phyloP scores from a whole-genome alignment of 2,329 filamentous ascomycete genomes.

The Trichothecium sympodiale region DNA sequence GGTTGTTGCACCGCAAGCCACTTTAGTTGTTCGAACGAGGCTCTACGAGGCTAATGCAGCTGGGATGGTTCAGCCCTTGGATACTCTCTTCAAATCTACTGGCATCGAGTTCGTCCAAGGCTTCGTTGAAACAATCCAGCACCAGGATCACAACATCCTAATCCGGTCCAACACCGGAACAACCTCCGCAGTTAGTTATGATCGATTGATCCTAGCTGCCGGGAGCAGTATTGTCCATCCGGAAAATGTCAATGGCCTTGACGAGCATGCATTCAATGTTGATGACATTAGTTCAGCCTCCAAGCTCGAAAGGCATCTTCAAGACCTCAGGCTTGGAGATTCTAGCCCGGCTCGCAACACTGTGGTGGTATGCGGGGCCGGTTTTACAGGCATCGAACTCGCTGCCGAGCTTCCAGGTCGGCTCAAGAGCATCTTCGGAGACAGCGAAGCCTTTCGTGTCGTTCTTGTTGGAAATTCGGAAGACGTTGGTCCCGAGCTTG shows the following conservation, averaged over 20 bases:
- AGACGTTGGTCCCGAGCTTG: constrained; percentile 20
- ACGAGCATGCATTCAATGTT: constrained; percentile 21
- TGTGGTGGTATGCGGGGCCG: constrained; percentile 20
- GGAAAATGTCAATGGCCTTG: constrained; percentile 15
- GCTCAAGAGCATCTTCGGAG: constrained; percentile 10
- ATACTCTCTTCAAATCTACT: constrained; percentile 13
- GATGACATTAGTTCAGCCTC: constrained; percentile 16
- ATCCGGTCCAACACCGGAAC: constrained; percentile 1
- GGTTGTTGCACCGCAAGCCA: constrained; percentile 20
- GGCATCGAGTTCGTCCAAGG: constrained; percentile 16
- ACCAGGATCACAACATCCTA: constrained; percentile 3
- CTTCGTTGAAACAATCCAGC: constrained; percentile 11
- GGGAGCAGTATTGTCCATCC: constrained; percentile 21
- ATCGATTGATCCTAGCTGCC: constrained; percentile 23
- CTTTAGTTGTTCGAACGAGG: constrained; percentile 19
- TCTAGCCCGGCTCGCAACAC: constrained; percentile 17
- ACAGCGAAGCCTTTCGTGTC: constrained; percentile 6
- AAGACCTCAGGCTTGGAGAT: not conserved
- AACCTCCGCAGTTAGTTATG: constrained; percentile 11
- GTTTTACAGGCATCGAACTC: constrained; percentile 24
- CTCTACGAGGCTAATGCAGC: constrained; percentile 21
- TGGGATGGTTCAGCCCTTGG: constrained; percentile 12
- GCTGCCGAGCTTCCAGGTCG: constrained; percentile 18
- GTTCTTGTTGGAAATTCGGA: constrained; percentile 17
- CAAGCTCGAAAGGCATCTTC: constrained; percentile 18